These are phyloP conservation scores for Pichia sp. DNA, from an alignment of 1,139 yeast genomes.

Conservation along the genomic window DNA sequence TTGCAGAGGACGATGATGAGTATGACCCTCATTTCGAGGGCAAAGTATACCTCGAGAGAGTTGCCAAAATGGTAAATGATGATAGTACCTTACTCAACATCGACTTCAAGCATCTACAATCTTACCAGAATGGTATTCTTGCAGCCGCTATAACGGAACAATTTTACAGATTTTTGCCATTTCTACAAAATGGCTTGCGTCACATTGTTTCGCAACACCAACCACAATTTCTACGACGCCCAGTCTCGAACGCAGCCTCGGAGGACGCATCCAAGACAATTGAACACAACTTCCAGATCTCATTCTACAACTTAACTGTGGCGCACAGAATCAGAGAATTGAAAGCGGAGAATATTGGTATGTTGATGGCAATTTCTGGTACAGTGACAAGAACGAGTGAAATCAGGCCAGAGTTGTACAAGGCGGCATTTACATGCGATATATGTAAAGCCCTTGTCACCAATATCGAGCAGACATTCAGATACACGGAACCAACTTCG, in stretches of 20 bases:
- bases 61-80: constrained; percentile 73
- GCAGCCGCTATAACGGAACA: constrained; percentile 89
- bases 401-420: constrained; percentile 90
- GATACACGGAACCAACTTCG: constrained; percentile 90
- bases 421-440: constrained; percentile 87
- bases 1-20: constrained; percentile 35
- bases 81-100: constrained; percentile 79
- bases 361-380: constrained; percentile 81
- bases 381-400: constrained; percentile 97
- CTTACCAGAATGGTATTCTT: constrained; percentile 78
- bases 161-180: constrained; percentile 89
- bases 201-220: constrained; percentile 70
- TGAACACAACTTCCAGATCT: constrained; percentile 81
- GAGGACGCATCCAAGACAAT: constrained; percentile 37
- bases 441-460: constrained; percentile 81
- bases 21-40: constrained; percentile 46
- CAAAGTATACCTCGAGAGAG: constrained; percentile 69
- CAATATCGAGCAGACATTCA: constrained; percentile 89
- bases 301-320: constrained; percentile 83
- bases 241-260: constrained; percentile 24
- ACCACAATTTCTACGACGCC: constrained; percentile 57
- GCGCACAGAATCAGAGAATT: constrained; percentile 85
- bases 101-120: constrained; percentile 75
- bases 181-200: constrained; percentile 69
- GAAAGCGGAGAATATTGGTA: constrained; percentile 84